These are phyloP conservation scores for Macrolepiota albuminosa DNA, from an alignment of 768 basidiomycete species.

Conservation along the genomic window DNA sequence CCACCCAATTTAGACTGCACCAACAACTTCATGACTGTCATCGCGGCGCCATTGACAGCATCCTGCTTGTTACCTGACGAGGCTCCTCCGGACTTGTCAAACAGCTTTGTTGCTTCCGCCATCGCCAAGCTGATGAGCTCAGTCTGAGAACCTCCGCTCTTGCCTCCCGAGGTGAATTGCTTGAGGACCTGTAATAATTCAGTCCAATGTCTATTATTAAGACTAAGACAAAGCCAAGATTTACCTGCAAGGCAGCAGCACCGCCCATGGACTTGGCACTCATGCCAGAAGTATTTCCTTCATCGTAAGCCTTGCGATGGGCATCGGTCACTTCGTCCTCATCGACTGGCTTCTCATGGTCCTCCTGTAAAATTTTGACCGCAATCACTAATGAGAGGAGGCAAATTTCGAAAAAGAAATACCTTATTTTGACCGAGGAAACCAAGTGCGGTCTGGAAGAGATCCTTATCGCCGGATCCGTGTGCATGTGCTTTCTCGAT, in stretches of 20 bases:
- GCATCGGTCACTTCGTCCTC: slow-evolving; percentile 58
- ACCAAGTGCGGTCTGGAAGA: slow-evolving; percentile 53
- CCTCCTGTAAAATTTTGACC: slow-evolving; percentile 25
- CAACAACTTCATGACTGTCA: slow-evolving; percentile 81
- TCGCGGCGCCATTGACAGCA: slow-evolving; percentile 77
- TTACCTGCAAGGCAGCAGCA: slow-evolving; percentile 73
- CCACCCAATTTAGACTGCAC: slow-evolving; percentile 61
- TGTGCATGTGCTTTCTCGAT: slow-evolving; percentile 48
- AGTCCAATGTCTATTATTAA: neutral
- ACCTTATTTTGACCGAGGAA: slow-evolving; percentile 53
- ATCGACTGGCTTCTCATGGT: slow-evolving; percentile 58
- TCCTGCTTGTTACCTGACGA: slow-evolving; percentile 74
- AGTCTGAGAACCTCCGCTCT: slow-evolving; percentile 39
- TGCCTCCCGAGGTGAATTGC: slow-evolving; percentile 55
- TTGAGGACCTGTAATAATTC: slow-evolving; percentile 38
- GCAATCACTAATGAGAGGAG: neutral
- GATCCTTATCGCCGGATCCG: slow-evolving; percentile 50
- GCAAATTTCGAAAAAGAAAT: neutral
- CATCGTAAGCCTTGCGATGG: slow-evolving; percentile 58
- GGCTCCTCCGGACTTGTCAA: slow-evolving; percentile 64
- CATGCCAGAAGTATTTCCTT: slow-evolving; percentile 46
- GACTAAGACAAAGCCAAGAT: neutral
- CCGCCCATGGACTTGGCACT: slow-evolving; percentile 63
- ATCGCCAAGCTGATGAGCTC: slow-evolving; percentile 84
- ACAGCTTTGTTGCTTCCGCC: slow-evolving; percentile 73